phyloP scores from a whole-genome alignment of 192 early-diverging fungal genomes.

The Diversispora eburnea region DNA sequence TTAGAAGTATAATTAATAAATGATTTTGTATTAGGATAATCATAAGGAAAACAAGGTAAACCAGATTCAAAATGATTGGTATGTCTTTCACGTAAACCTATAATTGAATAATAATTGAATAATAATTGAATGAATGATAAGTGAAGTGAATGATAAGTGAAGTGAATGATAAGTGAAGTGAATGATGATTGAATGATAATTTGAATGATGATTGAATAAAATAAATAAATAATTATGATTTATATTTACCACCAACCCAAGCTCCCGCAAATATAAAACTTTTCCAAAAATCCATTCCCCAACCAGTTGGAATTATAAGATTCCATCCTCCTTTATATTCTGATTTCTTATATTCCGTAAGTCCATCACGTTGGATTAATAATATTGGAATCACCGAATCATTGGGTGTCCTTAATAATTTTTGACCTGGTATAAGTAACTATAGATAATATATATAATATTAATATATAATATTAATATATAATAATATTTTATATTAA shows the following conservation, averaged over 20 bases:
- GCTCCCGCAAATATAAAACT: constrained; percentile 85
- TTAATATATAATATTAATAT: background rate
- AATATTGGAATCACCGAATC: constrained; percentile 78
- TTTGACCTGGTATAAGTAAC: constrained; percentile 70
- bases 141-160: too few species aligned
- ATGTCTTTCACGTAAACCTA: constrained; percentile 58
- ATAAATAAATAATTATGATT: too few species aligned
- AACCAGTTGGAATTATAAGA: constrained; percentile 73
- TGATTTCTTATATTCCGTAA: constrained; percentile 10
- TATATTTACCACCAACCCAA: constrained; percentile 60
- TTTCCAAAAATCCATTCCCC: constrained; percentile 87
- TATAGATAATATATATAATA: constrained; percentile 16
- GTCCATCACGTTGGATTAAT: constrained; percentile 69
- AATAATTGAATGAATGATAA: background rate
- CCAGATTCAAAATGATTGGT: constrained; percentile 75
- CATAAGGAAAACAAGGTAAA: constrained; percentile 75
- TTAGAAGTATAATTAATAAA: constrained; percentile 50
- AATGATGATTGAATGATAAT: too few species aligned
- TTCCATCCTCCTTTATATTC: constrained; percentile 74
- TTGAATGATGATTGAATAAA: background rate
- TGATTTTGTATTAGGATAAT: constrained; percentile 73
- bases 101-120: background rate
- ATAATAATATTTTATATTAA: background rate
- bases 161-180: too few species aligned
- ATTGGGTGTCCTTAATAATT: constrained; percentile 43